Evolutionary conservation across 2,329 filamentous ascomycete species (phyloP).

Genomic region (Aspergillus clavatus): DNA sequence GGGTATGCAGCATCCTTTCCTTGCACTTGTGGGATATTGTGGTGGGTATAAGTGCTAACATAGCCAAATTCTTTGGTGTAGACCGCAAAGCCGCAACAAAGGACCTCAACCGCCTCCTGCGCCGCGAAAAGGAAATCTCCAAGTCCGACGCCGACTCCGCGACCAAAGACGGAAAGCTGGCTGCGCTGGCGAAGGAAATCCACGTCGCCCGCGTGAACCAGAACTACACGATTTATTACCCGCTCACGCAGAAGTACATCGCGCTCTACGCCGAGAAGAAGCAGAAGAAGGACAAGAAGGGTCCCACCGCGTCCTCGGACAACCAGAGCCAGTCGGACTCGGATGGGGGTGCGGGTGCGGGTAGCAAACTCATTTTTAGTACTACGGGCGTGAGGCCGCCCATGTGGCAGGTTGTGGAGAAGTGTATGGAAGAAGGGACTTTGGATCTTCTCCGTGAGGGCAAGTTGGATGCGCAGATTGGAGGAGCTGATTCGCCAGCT

Average conservation of each 20-base stretch:
- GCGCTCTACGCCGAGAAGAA: conserved; percentile 48
- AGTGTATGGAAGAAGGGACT: conserved; percentile 41
- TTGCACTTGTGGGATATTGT: not conserved
- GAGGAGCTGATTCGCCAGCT: not conserved
- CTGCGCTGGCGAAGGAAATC: conserved; percentile 32
- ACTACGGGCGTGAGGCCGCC: conserved; percentile 31
- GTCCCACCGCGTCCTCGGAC: conserved; percentile 9
- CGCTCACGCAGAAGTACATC: conserved; percentile 56
- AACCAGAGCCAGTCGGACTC: conserved; percentile 15
- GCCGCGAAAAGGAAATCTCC: conserved; percentile 37
- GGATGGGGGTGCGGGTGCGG: conserved; percentile 19
- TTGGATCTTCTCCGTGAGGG: conserved; percentile 41
- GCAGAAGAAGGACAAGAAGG: conserved; percentile 19
- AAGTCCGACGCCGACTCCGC: conserved; percentile 26
- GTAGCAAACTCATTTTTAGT: conserved; percentile 12
- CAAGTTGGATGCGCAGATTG: conserved; percentile 25
- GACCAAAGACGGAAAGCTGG: conserved; percentile 19
- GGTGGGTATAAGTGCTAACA: conserved; percentile 6
- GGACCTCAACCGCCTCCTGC: conserved; percentile 32
- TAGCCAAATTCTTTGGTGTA: no score
- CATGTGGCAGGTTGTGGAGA: conserved; percentile 43
- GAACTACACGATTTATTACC: conserved; percentile 60
- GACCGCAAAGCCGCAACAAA: conserved; percentile 42
- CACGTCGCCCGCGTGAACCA: conserved; percentile 53
- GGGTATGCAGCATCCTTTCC: conserved; percentile 29